phyloP scores from a whole-genome alignment of 208 protist species.

The Crithidia expoeki region DNA sequence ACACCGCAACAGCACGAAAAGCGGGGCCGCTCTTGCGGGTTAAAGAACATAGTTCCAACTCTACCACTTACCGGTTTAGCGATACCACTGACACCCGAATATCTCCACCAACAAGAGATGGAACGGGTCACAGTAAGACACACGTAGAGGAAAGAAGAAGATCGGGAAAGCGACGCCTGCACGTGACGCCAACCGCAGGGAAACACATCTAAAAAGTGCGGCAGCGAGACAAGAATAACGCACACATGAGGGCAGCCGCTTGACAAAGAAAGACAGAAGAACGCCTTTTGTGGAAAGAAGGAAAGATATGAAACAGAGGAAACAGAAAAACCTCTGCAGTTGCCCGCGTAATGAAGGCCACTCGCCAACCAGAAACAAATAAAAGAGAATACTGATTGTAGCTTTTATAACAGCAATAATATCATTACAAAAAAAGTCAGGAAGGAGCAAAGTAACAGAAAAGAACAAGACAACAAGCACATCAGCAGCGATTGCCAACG shows the following conservation, averaged over 20 bases:
- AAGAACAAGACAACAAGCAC: too few relatives aligned
- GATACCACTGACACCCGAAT: not conserved
- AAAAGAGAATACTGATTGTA: too few relatives aligned
- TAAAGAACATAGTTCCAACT: not conserved
- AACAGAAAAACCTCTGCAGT: too few relatives aligned
- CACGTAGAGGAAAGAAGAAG: not conserved
- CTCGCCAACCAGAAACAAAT: not conserved
- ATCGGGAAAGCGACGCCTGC: not conserved
- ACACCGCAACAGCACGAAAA: conserved; percentile 20
- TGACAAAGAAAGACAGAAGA: not conserved
- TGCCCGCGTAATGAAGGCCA: too few relatives aligned
- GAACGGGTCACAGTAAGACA: conserved; percentile 9
- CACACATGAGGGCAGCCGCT: conserved; percentile 9
- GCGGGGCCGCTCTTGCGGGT: not conserved
- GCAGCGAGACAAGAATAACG: not conserved
- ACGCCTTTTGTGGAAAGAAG: not conserved
- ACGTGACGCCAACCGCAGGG: not conserved
- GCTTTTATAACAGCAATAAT: too few relatives aligned
- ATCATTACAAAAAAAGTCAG: too few relatives aligned
- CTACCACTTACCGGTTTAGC: not conserved
- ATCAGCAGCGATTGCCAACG: too few relatives aligned
- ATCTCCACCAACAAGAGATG: conserved; percentile 2
- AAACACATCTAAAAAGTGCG: not conserved
- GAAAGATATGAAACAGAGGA: not conserved
- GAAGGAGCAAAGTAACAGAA: too few relatives aligned